Conservation (phyloP, 2,329 filamentous ascomycete species). For the Volutella citrinella region DNA sequence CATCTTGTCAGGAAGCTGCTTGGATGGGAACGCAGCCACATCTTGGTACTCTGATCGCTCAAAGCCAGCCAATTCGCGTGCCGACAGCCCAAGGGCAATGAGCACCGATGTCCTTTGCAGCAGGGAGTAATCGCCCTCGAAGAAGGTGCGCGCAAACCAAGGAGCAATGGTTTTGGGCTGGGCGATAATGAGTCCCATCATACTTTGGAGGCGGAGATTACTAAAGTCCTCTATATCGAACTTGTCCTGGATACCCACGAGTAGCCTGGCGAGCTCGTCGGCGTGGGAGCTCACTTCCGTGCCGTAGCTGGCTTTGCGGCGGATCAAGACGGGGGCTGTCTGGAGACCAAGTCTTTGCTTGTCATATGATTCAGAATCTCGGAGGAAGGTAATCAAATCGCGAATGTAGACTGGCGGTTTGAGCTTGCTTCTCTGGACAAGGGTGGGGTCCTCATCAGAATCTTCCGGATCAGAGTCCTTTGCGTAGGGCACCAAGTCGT, state of each 20-base stretch:
- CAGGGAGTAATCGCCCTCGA: slow-evolving; percentile 88
- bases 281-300: slow-evolving; percentile 83
- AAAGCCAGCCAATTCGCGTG: slow-evolving; percentile 80
- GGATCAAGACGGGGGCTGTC: slow-evolving; percentile 76
- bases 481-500: slow-evolving; percentile 71
- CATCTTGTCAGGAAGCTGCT: slow-evolving; percentile 69
- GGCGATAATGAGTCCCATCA: slow-evolving; percentile 78
- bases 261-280: slow-evolving; percentile 71
- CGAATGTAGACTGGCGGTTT: slow-evolving; percentile 87
- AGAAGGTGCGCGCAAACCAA: slow-evolving; percentile 83
- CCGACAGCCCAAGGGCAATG: slow-evolving; percentile 75
- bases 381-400: slow-evolving; percentile 74
- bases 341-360: slow-evolving; percentile 75
- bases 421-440: slow-evolving; percentile 79
- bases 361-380: slow-evolving; percentile 81
- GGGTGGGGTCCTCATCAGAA: slow-evolving; percentile 87
- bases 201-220: slow-evolving; percentile 70
- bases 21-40: slow-evolving; percentile 69
- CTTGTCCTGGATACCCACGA: slow-evolving; percentile 81
- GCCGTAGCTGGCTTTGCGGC: slow-evolving; percentile 84
- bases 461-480: slow-evolving; percentile 90
- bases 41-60: slow-evolving; percentile 53
- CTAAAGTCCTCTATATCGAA: slow-evolving; percentile 78
- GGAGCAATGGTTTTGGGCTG: slow-evolving; percentile 75
- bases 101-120: slow-evolving; percentile 80